phyloP scores from a whole-genome alignment of 192 early-diverging fungal species.

The Mortierella alpina region DNA sequence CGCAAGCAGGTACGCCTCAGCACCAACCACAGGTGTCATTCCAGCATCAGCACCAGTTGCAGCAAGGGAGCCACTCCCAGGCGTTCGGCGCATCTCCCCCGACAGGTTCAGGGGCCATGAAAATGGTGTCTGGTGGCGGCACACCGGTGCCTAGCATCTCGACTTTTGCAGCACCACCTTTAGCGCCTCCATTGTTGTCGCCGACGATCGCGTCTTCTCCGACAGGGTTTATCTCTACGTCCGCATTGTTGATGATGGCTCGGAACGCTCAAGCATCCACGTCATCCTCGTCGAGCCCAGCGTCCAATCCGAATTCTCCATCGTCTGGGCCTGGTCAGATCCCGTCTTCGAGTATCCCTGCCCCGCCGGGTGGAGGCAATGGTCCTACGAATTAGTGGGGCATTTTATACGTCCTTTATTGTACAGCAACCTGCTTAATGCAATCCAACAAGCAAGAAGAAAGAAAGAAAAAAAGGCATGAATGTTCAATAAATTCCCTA shows the following conservation, averaged over 20 bases:
- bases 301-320: too few species aligned
- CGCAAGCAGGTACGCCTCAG: not conserved
- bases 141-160: slow-evolving; percentile 7
- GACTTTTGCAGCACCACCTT: slow-evolving; percentile 14
- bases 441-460: too few species aligned
- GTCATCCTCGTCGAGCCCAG: not conserved
- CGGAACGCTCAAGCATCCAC: slow-evolving; percentile 17
- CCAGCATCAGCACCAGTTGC: not conserved
- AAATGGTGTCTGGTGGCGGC: not conserved
- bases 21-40: not conserved
- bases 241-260: slow-evolving; percentile 40
- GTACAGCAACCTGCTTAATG: too few species aligned
- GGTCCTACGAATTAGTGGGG: too few species aligned
- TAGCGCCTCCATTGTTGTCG: slow-evolving; percentile 33
- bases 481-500: too few species aligned
- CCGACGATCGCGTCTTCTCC: slow-evolving; percentile 32
- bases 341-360: too few species aligned
- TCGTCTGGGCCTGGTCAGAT: too few species aligned
- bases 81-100: not conserved
- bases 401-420: too few species aligned
- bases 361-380: too few species aligned
- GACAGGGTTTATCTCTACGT: slow-evolving; percentile 39
- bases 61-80: not conserved
- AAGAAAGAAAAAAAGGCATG: too few species aligned
- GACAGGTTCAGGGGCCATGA: not conserved